These are phyloP conservation scores for Kwoniella europaea DNA, from an alignment of 768 basidiomycete species.

Conservation along the genomic window DNA sequence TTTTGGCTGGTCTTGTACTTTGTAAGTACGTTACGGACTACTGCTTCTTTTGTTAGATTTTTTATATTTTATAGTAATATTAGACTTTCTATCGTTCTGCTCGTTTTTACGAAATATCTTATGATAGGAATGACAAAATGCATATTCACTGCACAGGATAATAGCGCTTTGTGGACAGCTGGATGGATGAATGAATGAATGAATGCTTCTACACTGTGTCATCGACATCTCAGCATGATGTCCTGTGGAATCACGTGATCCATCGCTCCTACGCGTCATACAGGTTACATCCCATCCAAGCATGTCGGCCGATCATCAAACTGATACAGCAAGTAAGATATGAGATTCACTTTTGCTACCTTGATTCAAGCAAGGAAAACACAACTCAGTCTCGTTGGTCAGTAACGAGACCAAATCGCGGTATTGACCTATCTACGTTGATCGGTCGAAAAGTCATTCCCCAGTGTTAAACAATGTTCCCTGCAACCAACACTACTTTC, in stretches of 20 bases:
- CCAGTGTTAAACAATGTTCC: too few species aligned
- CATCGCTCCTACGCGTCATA: neutral
- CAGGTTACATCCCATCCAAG: too few species aligned
- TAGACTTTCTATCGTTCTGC: neutral
- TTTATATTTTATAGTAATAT: neutral
- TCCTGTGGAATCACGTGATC: neutral
- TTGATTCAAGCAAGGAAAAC: too few species aligned
- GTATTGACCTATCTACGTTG: neutral
- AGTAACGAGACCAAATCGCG: neutral
- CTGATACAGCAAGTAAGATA: too few species aligned
- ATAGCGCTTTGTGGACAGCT: neutral
- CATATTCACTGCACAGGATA: neutral
- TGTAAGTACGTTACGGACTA: neutral
- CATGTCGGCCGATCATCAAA: neutral
- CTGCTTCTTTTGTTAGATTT: neutral
- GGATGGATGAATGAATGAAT: too few species aligned
- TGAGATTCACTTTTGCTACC: too few species aligned
- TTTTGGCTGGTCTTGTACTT: neutral
- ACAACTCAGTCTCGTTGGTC: neutral
- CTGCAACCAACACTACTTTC: neutral
- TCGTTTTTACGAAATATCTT: neutral
- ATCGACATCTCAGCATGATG: too few species aligned
- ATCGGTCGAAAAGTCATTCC: too few species aligned
- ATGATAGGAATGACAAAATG: constrained; percentile 2
- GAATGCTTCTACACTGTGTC: too few species aligned